Conservation (phyloP, 495 filamentous ascomycete genomes). For the Rhypophila decipiens region DNA sequence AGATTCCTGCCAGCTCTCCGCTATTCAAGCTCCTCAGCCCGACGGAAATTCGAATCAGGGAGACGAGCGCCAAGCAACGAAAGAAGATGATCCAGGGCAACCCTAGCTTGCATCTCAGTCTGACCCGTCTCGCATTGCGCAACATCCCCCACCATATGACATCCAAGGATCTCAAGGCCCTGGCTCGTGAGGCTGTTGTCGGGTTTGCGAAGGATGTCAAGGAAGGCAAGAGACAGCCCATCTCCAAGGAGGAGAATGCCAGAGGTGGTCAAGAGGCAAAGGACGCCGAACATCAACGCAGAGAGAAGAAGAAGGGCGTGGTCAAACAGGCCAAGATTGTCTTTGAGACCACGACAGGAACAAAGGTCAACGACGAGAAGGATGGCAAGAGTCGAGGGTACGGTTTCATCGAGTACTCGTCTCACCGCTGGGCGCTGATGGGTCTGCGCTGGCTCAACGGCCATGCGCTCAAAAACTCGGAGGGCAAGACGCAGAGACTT, state of each 20-base stretch:
- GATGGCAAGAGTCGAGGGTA: constrained; percentile 85
- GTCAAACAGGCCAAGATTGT: constrained; percentile 95
- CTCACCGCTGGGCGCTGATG: constrained; percentile 92
- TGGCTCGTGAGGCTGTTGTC: constrained; percentile 84
- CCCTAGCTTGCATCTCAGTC: constrained; percentile 78
- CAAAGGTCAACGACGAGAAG: constrained; percentile 65
- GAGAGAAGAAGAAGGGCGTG: constrained; percentile 79
- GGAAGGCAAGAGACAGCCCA: constrained; percentile 56
- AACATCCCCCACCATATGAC: constrained; percentile 82
- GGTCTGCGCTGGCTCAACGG: constrained; percentile 91
- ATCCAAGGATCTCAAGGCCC: constrained; percentile 83
- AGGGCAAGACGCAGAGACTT: constrained; percentile 53
- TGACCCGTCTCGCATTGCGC: constrained; percentile 89
- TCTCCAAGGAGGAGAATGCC: constrained; percentile 80
- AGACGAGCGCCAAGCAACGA: constrained; percentile 80
- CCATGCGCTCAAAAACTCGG: constrained; percentile 50
- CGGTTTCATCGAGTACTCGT: constrained; percentile 95
- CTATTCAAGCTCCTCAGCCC: constrained; percentile 70
- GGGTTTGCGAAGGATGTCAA: constrained; percentile 91
- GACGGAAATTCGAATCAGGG: constrained; percentile 78
- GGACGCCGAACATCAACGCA: constrained; percentile 68
- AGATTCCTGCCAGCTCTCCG: constrained; percentile 62
- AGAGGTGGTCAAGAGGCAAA: constrained; percentile 75
- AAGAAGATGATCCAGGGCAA: constrained; percentile 86
- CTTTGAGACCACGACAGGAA: constrained; percentile 76